These are phyloP conservation scores for Corymbia citriodora DNA, from an alignment of 441 rosid genomes.

Conservation along the genomic window DNA sequence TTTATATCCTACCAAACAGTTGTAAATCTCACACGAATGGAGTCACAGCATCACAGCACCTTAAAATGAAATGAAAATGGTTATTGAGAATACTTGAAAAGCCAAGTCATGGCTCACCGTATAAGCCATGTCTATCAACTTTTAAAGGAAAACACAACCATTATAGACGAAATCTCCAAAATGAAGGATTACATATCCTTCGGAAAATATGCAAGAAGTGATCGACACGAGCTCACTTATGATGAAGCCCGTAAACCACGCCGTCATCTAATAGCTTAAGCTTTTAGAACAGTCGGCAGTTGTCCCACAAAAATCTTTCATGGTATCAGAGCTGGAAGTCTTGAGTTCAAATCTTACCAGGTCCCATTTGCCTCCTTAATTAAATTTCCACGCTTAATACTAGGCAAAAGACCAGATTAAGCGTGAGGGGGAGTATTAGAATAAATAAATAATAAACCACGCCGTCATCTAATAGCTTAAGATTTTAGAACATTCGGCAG, in stretches of 20 bases:
- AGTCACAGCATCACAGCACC: not conserved
- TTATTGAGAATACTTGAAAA: not conserved
- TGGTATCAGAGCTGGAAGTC: no score
- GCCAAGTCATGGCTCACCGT: not conserved
- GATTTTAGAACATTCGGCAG: no score
- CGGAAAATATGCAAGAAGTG: not conserved
- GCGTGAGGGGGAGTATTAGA: no score
- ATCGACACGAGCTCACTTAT: not conserved
- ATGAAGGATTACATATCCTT: not conserved
- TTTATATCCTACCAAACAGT: not conserved
- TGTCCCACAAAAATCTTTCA: no score
- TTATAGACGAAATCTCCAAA: not conserved
- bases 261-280: no score
- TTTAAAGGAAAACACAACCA: not conserved
- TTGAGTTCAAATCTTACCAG: no score
- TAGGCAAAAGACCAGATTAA: no score
- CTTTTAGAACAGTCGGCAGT: no score
- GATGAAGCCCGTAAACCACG: not conserved
- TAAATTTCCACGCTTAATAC: no score
- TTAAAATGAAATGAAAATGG: not conserved
- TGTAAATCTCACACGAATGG: not conserved
- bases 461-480: no score
- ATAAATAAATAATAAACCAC: no score
- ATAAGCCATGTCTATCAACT: not conserved
- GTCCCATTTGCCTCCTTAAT: no score